Base-by-base conservation (phyloP, 1,284 basidiomycete genomes). In the Naganishia liquefaciens region DNA sequence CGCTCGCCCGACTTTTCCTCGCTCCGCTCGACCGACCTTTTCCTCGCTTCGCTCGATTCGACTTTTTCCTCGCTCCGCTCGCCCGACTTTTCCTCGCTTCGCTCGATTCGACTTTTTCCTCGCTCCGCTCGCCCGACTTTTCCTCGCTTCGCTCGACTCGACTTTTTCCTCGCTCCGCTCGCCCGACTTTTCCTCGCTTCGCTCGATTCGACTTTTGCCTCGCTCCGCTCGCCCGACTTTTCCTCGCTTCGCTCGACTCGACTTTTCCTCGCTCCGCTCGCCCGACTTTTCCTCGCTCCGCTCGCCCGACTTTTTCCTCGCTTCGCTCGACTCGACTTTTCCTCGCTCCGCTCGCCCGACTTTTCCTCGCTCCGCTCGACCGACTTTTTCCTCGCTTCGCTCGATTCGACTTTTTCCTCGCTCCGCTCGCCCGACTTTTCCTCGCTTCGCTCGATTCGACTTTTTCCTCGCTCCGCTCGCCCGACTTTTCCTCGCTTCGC, bases 351-450 rank as follows among this genome's bases (percentile, higher is more conserved):
- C n/a, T 61, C 39, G 62, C 66, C 55, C 66, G n/a, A n/a, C n/a
- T n/a, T n/a, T n/a, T n/a, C n/a, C n/a, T 58, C 51, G 62, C 53
- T 44, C 47, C 39, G 63, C 52, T 63, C 47, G 28, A 51, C 58
- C 54, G 27, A 61, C 19, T 51, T 61, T 67, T 33, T 10, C 10
- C 66, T 69, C 42, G 63, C 11, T 53, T 52, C 46, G 19, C 51
- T 17, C 44, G 5, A n/a, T 42, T 42, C n/a, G n/a, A n/a, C n/a
- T n/a, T n/a, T n/a, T 57, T 52, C 60, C 53, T 43, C 68, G 52
- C 19, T 15, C 46, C 4, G 54, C 21, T 62, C 39, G 42, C 7
- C 76, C 94, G 90, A 88, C 75, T n/a, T n/a, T n/a, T n/a, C n/a
- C 25, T 49, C 21, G 23, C 43, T 46, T 11, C 47, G 47, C 25